These are phyloP conservation scores for Amoebophrya sp. DNA, from an alignment of 169 alveolate species.

Conservation along the genomic window DNA sequence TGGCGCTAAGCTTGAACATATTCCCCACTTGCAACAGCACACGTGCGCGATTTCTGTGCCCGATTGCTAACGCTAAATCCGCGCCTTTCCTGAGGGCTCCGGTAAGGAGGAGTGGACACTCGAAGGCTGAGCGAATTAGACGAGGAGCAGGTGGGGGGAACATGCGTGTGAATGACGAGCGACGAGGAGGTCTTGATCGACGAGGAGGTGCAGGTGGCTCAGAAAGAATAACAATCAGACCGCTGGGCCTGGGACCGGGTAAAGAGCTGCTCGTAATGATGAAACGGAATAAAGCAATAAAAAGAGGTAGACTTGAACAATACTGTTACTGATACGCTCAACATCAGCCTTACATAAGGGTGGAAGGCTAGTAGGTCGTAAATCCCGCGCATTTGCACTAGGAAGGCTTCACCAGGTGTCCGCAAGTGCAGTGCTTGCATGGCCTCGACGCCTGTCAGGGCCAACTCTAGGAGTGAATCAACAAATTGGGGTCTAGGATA, in stretches of 20 bases:
- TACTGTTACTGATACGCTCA: too few species aligned
- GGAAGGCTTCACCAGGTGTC: background rate
- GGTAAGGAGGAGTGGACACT: background rate
- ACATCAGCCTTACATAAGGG: too few species aligned
- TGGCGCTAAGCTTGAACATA: constrained; percentile 11
- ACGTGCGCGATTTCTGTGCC: background rate
- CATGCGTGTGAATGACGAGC: too few species aligned
- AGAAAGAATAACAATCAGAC: too few species aligned
- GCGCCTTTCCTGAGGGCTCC: background rate
- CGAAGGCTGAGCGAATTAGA: constrained; percentile 5
- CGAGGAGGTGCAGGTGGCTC: too few species aligned
- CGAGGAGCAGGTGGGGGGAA: too few species aligned
- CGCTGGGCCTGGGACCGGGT: too few species aligned
- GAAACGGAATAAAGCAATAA: too few species aligned
- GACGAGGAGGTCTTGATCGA: too few species aligned
- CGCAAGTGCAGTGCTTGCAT: constrained; percentile 13
- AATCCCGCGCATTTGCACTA: background rate
- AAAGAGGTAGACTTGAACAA: too few species aligned
- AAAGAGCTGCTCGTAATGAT: too few species aligned
- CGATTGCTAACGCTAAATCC: background rate
- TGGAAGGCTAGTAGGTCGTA: background rate
- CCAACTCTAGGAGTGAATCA: background rate
- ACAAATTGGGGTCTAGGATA: background rate
- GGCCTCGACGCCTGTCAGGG: background rate
- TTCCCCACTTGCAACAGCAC: constrained; percentile 21